Percentiles rank a stretch among this genome's conserved stretches.
phyloP scores from a whole-genome alignment of 2,329 filamentous ascomycete genomes.

The Colletotrichum echinochloae region DNA sequence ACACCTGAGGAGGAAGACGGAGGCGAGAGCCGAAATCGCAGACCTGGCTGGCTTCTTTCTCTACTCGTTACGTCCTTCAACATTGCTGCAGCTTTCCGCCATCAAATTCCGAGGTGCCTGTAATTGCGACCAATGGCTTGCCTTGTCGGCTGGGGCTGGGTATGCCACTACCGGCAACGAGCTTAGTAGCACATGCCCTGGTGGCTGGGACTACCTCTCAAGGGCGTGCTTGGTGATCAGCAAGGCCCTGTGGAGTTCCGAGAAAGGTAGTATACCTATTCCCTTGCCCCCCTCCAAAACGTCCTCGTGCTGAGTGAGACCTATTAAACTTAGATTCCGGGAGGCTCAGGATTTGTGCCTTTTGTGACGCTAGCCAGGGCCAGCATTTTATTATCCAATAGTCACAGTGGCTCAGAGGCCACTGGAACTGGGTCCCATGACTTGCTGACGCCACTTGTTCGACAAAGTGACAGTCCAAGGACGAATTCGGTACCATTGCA shows the following conservation, averaged over 20 bases:
- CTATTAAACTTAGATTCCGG: neutral
- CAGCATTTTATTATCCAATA: constrained; percentile 13
- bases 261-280: constrained; percentile 15
- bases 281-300: neutral
- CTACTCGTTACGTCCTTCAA: constrained; percentile 43
- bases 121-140: constrained; percentile 36
- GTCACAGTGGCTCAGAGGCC: no score
- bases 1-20: constrained; percentile 37
- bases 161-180: neutral
- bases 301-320: constrained; percentile 7
- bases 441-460: neutral
- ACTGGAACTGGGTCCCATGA: neutral
- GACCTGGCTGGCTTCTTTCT: constrained; percentile 41
- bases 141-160: neutral
- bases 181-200: neutral
- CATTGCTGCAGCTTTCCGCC: constrained; percentile 36
- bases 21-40: neutral
- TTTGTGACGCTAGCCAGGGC: constrained; percentile 24
- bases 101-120: constrained; percentile 43
- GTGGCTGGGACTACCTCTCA: neutral
- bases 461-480: no score
- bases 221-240: constrained; percentile 16
- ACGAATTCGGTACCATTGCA: neutral
- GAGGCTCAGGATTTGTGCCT: constrained; percentile 24
- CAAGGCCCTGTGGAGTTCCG: constrained; percentile 10